Conservation (phyloP, 768 basidiomycete genomes). For the Trametes coccinea region DNA sequence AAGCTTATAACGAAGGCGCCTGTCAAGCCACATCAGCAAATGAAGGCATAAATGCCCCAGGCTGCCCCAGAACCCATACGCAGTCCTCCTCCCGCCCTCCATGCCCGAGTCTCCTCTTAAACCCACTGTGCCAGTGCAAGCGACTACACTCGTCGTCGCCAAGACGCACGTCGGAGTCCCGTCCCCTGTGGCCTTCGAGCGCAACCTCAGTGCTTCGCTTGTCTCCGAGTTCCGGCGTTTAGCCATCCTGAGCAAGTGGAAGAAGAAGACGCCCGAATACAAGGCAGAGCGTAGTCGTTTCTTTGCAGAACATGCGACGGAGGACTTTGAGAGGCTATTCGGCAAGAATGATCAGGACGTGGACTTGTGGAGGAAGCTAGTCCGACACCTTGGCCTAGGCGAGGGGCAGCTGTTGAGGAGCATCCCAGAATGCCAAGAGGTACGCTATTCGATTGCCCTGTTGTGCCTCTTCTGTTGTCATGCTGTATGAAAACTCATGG, state of each 20-base stretch:
- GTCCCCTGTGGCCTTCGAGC: neutral
- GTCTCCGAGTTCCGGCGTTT: constrained; percentile 9
- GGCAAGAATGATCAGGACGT: neutral
- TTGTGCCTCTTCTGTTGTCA: too few relatives aligned
- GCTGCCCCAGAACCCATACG: neutral
- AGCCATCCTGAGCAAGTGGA: neutral
- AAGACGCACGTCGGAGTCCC: neutral
- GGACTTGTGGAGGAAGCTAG: neutral
- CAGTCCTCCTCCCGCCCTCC: neutral
- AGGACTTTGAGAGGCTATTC: constrained; percentile 1
- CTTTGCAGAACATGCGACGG: neutral
- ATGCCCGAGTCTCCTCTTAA: neutral
- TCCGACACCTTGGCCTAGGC: neutral
- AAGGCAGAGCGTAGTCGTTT: neutral
- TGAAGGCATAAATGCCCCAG: neutral
- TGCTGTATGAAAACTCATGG: too few relatives aligned
- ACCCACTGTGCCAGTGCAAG: too few relatives aligned
- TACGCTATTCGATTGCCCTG: neutral
- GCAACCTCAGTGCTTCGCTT: constrained; percentile 4
- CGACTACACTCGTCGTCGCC: too few relatives aligned
- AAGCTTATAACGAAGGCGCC: neutral
- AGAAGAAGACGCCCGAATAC: constrained; percentile 1
- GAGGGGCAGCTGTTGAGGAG: neutral
- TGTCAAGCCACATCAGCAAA: neutral
- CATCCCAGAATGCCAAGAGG: neutral